Conservation (phyloP, 345 rosid species). For the Rhodamnia argentea region DNA sequence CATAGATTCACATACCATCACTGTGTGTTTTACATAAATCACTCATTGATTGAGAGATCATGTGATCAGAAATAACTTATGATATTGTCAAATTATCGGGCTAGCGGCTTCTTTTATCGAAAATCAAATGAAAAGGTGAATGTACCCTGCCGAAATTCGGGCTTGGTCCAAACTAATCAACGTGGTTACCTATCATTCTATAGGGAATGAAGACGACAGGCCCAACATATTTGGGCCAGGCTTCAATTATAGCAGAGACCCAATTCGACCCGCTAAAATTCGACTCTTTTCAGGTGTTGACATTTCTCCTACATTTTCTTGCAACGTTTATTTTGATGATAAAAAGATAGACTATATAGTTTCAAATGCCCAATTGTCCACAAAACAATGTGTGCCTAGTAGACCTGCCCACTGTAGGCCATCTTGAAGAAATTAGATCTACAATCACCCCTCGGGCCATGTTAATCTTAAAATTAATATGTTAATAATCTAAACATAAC, state of each 20-base stretch:
- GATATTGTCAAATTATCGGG: too few species aligned
- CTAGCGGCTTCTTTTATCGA: background rate
- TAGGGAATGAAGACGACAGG: background rate
- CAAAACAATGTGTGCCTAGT: background rate
- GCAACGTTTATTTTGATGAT: background rate
- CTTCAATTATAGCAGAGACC: background rate
- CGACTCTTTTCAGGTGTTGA: background rate
- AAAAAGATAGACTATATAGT: background rate
- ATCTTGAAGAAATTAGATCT: background rate
- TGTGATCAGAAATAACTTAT: too few species aligned
- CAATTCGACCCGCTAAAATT: background rate
- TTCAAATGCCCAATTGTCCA: accelerated
- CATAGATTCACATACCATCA: too few species aligned
- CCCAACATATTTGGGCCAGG: background rate
- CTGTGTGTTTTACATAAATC: too few species aligned
- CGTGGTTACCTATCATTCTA: background rate
- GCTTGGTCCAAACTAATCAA: background rate
- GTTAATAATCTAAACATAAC: background rate
- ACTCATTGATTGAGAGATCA: too few species aligned
- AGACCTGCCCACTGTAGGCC: background rate
- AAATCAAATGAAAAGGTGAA: background rate
- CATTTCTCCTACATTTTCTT: background rate
- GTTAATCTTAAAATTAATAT: background rate
- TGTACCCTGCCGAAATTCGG: background rate
- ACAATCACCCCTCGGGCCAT: accelerated